Conservation (phyloP, 257 asterid genomes). For the Plantago ovata region DNA sequence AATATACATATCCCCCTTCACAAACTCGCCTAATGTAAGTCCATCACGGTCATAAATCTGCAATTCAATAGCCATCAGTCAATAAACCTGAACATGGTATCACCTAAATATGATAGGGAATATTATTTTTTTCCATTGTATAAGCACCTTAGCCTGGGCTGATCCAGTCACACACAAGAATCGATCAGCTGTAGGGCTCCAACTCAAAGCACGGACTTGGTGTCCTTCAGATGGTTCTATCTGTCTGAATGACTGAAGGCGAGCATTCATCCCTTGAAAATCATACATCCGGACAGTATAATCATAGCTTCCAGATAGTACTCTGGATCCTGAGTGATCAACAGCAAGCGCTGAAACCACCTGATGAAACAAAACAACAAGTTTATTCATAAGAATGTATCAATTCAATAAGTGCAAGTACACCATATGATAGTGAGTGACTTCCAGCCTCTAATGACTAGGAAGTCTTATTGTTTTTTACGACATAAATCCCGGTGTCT, state of each 20-base stretch:
- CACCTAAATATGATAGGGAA: conserved; percentile 14
- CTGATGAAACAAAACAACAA: conserved; percentile 33
- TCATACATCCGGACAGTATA: conserved; percentile 92
- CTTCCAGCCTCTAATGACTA: no score
- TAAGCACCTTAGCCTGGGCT: conserved; percentile 91
- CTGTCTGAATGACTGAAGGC: conserved; percentile 90
- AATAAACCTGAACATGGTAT: conserved; percentile 15
- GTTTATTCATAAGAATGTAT: conserved; percentile 3
- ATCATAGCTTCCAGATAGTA: conserved; percentile 91
- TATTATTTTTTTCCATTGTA: conserved; percentile 8
- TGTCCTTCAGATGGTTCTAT: conserved; percentile 97
- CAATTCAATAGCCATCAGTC: conserved; percentile 20
- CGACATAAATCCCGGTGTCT: no score
- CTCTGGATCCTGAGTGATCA: conserved; percentile 92
- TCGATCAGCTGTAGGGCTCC: conserved; percentile 95
- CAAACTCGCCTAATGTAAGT: conserved; percentile 84
- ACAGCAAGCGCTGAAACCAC: conserved; percentile 89
- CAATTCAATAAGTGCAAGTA: not conserved
- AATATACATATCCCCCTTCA: conserved; percentile 97
- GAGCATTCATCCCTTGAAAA: conserved; percentile 97
- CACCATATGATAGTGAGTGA: no score
- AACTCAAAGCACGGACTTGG: conserved; percentile 93
- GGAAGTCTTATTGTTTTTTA: no score
- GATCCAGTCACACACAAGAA: conserved; percentile 97
- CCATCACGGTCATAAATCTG: conserved; percentile 99